These are phyloP conservation scores for Diplodia sapinea DNA, from an alignment of 2,329 filamentous ascomycete species.

Conservation along the genomic window DNA sequence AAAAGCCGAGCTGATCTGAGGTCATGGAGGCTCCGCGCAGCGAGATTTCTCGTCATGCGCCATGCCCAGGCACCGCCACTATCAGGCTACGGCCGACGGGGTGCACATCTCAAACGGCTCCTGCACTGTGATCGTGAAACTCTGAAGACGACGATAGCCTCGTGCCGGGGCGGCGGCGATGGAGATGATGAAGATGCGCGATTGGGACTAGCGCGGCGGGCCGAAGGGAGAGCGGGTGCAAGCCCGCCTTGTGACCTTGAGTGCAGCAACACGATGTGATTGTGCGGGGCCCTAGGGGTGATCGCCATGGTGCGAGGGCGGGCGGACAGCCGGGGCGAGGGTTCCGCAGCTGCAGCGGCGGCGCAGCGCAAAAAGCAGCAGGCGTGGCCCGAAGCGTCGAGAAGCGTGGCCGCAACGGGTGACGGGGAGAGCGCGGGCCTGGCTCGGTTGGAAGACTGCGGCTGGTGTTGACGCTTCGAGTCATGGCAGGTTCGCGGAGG, in stretches of 20 bases:
- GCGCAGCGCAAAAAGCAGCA: slow-evolving; percentile 1
- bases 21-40: slow-evolving; percentile 1
- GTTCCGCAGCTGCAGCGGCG: background rate
- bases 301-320: slow-evolving; percentile 13
- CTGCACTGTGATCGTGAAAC: slow-evolving; percentile 14
- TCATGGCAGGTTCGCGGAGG: slow-evolving; percentile 19
- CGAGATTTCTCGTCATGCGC: slow-evolving; percentile 25
- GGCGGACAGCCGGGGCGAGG: slow-evolving; percentile 7
- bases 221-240: background rate
- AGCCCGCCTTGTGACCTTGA: slow-evolving; percentile 24
- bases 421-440: slow-evolving; percentile 17
- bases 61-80: slow-evolving; percentile 8
- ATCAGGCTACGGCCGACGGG: slow-evolving; percentile 1
- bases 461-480: slow-evolving; percentile 23
- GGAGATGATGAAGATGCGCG: slow-evolving; percentile 3
- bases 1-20: slow-evolving; percentile 11
- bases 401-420: slow-evolving; percentile 1
- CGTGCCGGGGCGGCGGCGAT: background rate
- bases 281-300: slow-evolving; percentile 26
- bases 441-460: slow-evolving; percentile 25
- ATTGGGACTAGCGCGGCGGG: slow-evolving; percentile 5
- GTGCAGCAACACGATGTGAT: slow-evolving; percentile 27
- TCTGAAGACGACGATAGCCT: background rate
- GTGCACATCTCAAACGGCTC: slow-evolving; percentile 7
- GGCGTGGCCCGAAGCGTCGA: slow-evolving; percentile 9